Conservation (phyloP, 2,329 filamentous ascomycete genomes). For the Rhynchosporium secalis region DNA sequence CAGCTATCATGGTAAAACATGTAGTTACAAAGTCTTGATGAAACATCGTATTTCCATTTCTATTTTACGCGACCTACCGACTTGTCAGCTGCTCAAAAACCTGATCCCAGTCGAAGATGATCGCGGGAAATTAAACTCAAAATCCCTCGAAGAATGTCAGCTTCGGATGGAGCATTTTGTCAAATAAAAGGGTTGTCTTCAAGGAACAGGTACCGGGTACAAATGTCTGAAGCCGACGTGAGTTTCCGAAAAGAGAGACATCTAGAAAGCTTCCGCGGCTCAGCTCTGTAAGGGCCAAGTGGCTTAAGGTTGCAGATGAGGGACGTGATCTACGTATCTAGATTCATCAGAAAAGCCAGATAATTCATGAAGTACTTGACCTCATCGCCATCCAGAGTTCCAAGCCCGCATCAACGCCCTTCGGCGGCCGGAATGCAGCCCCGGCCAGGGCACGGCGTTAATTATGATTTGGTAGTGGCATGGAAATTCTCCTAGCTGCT, state of each 20-base stretch:
- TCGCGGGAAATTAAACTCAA: slow-evolving; percentile 7
- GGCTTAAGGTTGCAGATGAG: not conserved
- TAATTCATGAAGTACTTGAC: not conserved
- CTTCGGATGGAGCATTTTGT: not conserved
- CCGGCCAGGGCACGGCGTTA: not conserved
- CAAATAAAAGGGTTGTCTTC: not conserved
- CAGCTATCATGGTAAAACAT: not conserved
- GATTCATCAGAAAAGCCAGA: not conserved
- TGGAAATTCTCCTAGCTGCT: slow-evolving; percentile 12
- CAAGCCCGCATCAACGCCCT: not conserved
- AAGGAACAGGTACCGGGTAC: not conserved
- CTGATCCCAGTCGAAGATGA: not conserved
- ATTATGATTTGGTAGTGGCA: slow-evolving; percentile 14
- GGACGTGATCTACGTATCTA: slow-evolving; percentile 6
- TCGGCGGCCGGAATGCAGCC: slow-evolving; percentile 1
- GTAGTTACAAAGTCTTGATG: too few relatives aligned
- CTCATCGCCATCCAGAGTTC: not conserved
- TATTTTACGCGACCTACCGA: not conserved
- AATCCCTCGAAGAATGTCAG: not conserved
- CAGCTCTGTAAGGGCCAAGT: not conserved
- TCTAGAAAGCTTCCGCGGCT: not conserved
- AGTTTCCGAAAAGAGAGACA: not conserved
- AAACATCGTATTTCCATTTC: too few relatives aligned
- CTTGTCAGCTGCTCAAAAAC: not conserved
- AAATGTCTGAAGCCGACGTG: not conserved